phyloP scores from a whole-genome alignment of 129 eudicot species.

The Rutidosis leptorrhynchoides region DNA sequence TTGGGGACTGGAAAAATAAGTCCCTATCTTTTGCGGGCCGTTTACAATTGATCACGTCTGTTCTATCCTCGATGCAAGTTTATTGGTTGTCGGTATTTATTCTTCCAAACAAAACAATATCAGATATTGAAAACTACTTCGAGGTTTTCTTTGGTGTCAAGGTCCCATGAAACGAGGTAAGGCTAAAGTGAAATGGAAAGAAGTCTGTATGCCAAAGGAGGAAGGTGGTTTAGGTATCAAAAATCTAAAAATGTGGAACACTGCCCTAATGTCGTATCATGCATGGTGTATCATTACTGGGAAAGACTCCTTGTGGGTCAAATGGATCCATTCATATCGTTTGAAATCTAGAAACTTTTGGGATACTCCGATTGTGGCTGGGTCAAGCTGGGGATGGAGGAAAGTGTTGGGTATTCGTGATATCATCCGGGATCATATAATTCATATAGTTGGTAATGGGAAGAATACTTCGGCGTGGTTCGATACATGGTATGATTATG shows the following conservation, averaged over 20 bases:
- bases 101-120: no score
- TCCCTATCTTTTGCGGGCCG: no score
- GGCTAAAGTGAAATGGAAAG: background rate
- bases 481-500: background rate
- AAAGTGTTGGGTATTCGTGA: background rate
- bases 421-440: no score
- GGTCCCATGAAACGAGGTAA: background rate
- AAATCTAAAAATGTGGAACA: background rate
- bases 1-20: no score
- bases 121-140: no score
- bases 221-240: background rate
- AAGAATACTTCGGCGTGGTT: background rate
- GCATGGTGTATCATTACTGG: background rate
- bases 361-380: background rate
- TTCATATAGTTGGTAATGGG: background rate
- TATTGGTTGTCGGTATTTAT: no score
- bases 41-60: no score
- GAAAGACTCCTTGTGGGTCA: no score
- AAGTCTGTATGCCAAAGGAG: background rate
- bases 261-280: background rate
- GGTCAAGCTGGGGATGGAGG: no score
- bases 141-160: background rate
- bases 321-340: background rate
- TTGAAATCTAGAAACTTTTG: no score
- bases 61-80: no score